These are phyloP conservation scores for Cryptomeria japonica DNA, from an alignment of 75 land plant genomes.

Conservation along the genomic window DNA sequence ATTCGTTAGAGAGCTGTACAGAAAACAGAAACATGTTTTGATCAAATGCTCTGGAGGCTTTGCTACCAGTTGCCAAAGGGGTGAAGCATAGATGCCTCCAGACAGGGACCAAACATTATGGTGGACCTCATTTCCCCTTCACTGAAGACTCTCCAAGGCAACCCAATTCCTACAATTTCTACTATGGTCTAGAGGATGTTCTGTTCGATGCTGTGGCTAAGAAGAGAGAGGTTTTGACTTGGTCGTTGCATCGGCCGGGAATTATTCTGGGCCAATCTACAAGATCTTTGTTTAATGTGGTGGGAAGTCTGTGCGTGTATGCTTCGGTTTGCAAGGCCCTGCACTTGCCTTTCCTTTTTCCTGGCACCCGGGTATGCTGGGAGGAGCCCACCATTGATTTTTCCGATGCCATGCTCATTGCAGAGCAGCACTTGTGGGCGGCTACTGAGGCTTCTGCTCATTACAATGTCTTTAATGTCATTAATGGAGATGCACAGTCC, in stretches of 20 bases:
- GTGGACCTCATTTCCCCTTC: slow-evolving; percentile 13
- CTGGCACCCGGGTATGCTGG: slow-evolving; percentile 63
- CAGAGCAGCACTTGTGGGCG: slow-evolving; percentile 84
- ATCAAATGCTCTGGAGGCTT: slow-evolving; percentile 54
- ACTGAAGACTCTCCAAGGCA: slow-evolving; percentile 59
- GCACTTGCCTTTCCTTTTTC: slow-evolving; percentile 60
- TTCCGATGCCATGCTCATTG: slow-evolving; percentile 79
- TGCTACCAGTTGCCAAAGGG: slow-evolving; percentile 44
- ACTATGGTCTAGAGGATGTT: slow-evolving; percentile 76
- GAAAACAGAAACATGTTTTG: slow-evolving; percentile 51
- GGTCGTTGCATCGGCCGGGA: slow-evolving; percentile 87
- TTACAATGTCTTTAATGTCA: slow-evolving; percentile 48
- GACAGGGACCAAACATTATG: slow-evolving; percentile 77
- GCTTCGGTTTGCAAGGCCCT: slow-evolving; percentile 64
- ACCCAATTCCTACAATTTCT: slow-evolving; percentile 43
- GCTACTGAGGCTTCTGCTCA: slow-evolving; percentile 16
- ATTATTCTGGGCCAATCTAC: slow-evolving; percentile 60
- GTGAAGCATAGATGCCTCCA: slow-evolving; percentile 67
- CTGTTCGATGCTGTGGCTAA: slow-evolving; percentile 42
- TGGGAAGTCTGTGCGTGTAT: slow-evolving; percentile 73
- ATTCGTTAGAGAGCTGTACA: slow-evolving; percentile 30
- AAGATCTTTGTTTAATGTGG: slow-evolving; percentile 53
- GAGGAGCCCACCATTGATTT: slow-evolving; percentile 58
- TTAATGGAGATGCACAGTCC: slow-evolving; percentile 36
- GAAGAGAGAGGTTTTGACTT: slow-evolving; percentile 26